Evolutionary conservation across 495 filamentous ascomycete genomes (phyloP).

Genomic region (Hypomontagnella monticulosa): DNA sequence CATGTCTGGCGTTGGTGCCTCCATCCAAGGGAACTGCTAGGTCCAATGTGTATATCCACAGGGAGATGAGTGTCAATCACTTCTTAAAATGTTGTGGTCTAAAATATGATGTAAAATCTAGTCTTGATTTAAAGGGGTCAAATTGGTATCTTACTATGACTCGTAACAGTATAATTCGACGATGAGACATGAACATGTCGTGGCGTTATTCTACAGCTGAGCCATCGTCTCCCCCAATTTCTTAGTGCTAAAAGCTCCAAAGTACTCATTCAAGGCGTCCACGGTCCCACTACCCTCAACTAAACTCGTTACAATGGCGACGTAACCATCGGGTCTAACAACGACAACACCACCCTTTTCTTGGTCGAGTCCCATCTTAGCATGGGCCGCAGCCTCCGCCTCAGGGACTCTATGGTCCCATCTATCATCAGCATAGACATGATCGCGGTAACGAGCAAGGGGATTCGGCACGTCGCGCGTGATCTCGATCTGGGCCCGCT

Average conservation of each 20-base stretch:
- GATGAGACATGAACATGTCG: background rate
- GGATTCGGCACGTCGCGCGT: conserved; percentile 69
- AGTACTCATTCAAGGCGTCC: conserved; percentile 85
- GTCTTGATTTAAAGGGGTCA: no score
- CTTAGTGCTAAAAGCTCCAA: conserved; percentile 69
- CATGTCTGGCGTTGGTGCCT: no score
- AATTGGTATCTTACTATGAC: no score
- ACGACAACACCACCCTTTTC: conserved; percentile 81
- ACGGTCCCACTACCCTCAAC: conserved; percentile 80
- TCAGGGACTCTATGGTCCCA: conserved; percentile 75
- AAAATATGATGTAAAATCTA: no score
- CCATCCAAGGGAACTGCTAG: no score
- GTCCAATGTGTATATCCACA: no score
- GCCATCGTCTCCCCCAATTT: conserved; percentile 50
- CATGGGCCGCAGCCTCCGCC: conserved; percentile 78
- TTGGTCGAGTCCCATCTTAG: conserved; percentile 83
- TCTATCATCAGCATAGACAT: conserved; percentile 87
- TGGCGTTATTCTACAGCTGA: conserved; percentile 40
- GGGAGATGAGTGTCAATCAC: no score
- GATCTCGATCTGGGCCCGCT: conserved; percentile 72
- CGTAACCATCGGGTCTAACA: conserved; percentile 86
- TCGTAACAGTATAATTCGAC: no score
- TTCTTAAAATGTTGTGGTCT: no score
- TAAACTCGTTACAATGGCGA: conserved; percentile 76
- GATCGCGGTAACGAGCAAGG: conserved; percentile 77